Evolutionary conservation across 2,329 filamentous ascomycete genomes (phyloP).

Genomic region (Beauveria caledonica): DNA sequence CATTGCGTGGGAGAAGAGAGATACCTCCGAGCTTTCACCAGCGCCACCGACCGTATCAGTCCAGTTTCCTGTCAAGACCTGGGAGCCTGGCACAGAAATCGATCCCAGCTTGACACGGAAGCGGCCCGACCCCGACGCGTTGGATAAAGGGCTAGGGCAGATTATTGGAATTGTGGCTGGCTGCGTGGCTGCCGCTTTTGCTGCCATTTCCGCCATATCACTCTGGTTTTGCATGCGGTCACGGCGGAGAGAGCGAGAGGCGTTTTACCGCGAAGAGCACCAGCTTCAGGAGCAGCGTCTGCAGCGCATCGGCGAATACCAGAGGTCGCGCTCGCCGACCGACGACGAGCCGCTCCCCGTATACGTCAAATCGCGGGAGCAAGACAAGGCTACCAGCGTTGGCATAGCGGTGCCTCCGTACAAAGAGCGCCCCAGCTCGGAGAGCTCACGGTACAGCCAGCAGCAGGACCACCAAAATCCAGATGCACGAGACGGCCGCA

Average conservation of each 20-base stretch:
- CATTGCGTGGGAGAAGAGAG: slow-evolving; percentile 8
- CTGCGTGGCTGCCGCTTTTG: slow-evolving; percentile 1
- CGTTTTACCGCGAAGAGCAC: slow-evolving; percentile 6
- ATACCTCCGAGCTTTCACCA: background rate
- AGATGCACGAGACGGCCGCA: background rate
- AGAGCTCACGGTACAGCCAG: background rate
- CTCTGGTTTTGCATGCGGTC: background rate
- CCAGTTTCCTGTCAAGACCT: slow-evolving; percentile 1
- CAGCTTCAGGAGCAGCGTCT: slow-evolving; percentile 7
- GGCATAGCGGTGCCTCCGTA: slow-evolving; percentile 3
- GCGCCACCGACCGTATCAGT: slow-evolving; percentile 4
- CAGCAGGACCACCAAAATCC: background rate
- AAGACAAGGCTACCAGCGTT: background rate
- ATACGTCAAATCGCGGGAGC: slow-evolving; percentile 1
- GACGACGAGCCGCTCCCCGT: slow-evolving; percentile 7
- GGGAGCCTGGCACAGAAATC: slow-evolving; percentile 9
- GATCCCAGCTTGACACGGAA: background rate
- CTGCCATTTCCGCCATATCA: background rate
- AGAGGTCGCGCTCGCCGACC: slow-evolving; percentile 1
- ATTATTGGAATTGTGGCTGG: slow-evolving; percentile 10
- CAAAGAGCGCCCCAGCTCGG: slow-evolving; percentile 8
- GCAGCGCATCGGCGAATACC: slow-evolving; percentile 3
- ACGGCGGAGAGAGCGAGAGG: background rate
- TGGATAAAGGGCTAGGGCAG: background rate
- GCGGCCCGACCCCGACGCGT: background rate